Percentiles rank a stretch among this genome's conserved stretches.
Conservation (phyloP, 805 yeast species). For the Saccharomycopsis sp. region DNA sequence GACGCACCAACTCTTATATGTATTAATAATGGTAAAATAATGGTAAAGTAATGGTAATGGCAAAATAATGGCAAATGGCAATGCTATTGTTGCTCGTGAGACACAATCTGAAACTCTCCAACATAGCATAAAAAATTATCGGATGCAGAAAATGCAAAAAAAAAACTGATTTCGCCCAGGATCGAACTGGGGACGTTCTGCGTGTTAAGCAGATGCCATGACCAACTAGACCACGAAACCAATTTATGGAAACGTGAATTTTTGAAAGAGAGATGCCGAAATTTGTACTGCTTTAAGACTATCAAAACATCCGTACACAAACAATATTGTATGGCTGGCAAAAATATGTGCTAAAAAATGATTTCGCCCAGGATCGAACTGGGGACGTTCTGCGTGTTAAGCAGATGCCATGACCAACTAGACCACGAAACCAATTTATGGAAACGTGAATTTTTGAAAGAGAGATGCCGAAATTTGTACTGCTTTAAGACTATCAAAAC, state of each 20-base stretch:
- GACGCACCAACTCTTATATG: no score
- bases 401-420: conserved; percentile 99
- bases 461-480: neutral
- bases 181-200: conserved; percentile 99
- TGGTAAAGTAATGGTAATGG: no score
- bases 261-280: neutral
- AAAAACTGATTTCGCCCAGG: conserved; percentile 95
- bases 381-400: conserved; percentile 99
- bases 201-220: conserved; percentile 99
- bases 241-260: conserved; percentile 11
- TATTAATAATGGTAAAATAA: no score
- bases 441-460: neutral
- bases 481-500: no score
- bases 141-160: conserved; percentile 17
- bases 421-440: conserved; percentile 79
- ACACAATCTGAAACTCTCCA: neutral
- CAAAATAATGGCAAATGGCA: neutral
- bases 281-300: neutral
- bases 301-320: neutral
- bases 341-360: conserved; percentile 38
- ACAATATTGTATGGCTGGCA: neutral
- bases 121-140: neutral
- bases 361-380: conserved; percentile 99
- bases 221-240: conserved; percentile 99
- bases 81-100: neutral